These are phyloP conservation scores for Colletotrichum navitas DNA, from an alignment of 2,329 filamentous ascomycete species.

Conservation along the genomic window DNA sequence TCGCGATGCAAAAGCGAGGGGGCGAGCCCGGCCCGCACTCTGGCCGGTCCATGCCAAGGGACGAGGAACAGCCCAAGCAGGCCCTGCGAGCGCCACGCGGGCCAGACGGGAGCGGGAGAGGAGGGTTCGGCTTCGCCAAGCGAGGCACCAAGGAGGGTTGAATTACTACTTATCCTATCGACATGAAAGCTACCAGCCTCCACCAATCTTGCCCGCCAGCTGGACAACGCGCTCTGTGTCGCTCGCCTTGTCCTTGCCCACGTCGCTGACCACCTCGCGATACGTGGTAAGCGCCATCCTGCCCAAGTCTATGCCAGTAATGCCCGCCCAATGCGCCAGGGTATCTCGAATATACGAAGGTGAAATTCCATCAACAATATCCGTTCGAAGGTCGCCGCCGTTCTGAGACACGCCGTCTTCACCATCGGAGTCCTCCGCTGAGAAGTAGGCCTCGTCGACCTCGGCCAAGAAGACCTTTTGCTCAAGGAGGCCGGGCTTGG, in stretches of 20 bases:
- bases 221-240: constrained; percentile 88
- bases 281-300: constrained; percentile 88
- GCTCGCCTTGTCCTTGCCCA: constrained; percentile 79
- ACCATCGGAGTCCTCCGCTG: constrained; percentile 69
- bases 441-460: constrained; percentile 93
- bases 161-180: constrained; percentile 45
- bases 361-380: constrained; percentile 74
- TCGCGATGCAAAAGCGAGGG: constrained; percentile 58
- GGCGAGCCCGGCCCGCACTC: constrained; percentile 53
- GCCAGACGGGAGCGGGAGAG: constrained; percentile 81
- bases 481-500: constrained; percentile 78
- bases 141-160: constrained; percentile 69
- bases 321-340: constrained; percentile 80
- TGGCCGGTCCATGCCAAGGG: constrained; percentile 63
- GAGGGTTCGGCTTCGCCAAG: constrained; percentile 80
- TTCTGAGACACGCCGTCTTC: constrained; percentile 46
- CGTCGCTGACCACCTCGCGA: constrained; percentile 92
- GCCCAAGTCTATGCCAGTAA: constrained; percentile 77
- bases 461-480: constrained; percentile 87
- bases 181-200: constrained; percentile 79
- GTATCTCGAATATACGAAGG: constrained; percentile 74
- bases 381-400: constrained; percentile 48
- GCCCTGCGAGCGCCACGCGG: constrained; percentile 81
- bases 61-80: constrained; percentile 74
- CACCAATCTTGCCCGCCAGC: constrained; percentile 89